These are phyloP conservation scores for Crithidia mellificae DNA, from an alignment of 208 protist species.

Conservation along the genomic window DNA sequence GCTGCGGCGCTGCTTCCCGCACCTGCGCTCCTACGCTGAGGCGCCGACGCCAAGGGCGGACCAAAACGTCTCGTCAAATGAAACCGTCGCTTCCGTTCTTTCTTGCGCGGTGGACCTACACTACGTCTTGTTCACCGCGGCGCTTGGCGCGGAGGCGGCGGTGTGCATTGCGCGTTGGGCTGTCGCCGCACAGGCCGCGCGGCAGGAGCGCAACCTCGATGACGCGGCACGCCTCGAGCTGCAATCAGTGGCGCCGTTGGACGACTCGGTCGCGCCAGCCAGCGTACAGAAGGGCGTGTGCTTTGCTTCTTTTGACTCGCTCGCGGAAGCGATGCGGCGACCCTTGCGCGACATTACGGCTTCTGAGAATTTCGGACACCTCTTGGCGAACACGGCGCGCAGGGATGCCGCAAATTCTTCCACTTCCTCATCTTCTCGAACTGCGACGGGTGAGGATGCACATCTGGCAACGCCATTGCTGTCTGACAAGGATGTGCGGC, in stretches of 20 bases:
- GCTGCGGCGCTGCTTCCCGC: conserved; percentile 46
- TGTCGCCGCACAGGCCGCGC: conserved; percentile 15
- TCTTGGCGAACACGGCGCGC: too few species aligned
- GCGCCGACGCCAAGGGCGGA: neutral
- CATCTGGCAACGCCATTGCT: conserved; percentile 9
- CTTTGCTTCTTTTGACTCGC: conserved; percentile 21
- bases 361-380: too few species aligned
- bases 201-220: conserved; percentile 10
- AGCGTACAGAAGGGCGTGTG: conserved; percentile 12
- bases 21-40: conserved; percentile 41
- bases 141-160: conserved; percentile 36
- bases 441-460: neutral
- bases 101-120: conserved; percentile 29
- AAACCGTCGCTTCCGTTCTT: conserved; percentile 23
- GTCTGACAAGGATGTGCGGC: conserved; percentile 61
- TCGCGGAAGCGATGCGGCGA: conserved; percentile 16
- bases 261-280: neutral
- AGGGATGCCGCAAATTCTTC: too few species aligned
- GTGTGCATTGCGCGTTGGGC: conserved; percentile 43
- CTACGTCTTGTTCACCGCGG: conserved; percentile 43
- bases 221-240: conserved; percentile 4
- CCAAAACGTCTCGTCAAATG: neutral
- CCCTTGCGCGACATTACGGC: too few species aligned
- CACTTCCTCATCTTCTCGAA: too few species aligned
- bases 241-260: neutral